phyloP scores from a whole-genome alignment of 495 filamentous ascomycete species.

The Penicillium tannophilum region DNA sequence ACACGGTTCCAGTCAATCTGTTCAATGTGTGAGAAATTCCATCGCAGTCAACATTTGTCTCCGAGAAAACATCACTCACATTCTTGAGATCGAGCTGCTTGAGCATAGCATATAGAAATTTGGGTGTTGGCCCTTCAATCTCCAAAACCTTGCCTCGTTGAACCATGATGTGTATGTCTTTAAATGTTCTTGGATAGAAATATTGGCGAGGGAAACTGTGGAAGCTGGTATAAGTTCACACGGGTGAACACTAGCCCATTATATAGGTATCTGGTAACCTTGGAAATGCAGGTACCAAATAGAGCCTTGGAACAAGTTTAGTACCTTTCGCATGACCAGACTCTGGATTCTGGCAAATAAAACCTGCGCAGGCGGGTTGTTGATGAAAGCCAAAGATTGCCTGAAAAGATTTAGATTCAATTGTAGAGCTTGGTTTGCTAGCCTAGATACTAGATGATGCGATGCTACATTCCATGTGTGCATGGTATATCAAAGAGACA shows the following conservation, averaged over 20 bases:
- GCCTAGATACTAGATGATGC: background rate
- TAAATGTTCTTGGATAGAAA: background rate
- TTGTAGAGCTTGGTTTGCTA: background rate
- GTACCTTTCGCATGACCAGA: no score
- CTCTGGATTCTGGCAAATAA: background rate
- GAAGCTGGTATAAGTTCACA: background rate
- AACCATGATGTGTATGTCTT: slow-evolving; percentile 13
- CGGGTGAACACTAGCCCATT: background rate
- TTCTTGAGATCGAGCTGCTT: slow-evolving; percentile 74
- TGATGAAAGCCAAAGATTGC: background rate
- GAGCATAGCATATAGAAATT: slow-evolving; percentile 75
- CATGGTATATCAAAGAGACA: background rate
- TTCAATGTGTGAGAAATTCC: background rate
- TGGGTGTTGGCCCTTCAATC: slow-evolving; percentile 48
- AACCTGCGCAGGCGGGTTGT: background rate
- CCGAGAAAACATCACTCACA: slow-evolving; percentile 41
- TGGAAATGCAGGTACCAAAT: background rate
- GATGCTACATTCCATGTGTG: background rate
- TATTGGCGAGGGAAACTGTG: background rate
- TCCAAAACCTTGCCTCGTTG: slow-evolving; percentile 50
- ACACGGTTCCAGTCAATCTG: slow-evolving; percentile 78
- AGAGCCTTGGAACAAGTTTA: background rate
- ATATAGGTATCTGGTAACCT: background rate
- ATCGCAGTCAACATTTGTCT: background rate
- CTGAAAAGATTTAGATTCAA: background rate